Conservation (phyloP, 371 early-diverging fungal genomes). For the Coemansia sp. region DNA sequence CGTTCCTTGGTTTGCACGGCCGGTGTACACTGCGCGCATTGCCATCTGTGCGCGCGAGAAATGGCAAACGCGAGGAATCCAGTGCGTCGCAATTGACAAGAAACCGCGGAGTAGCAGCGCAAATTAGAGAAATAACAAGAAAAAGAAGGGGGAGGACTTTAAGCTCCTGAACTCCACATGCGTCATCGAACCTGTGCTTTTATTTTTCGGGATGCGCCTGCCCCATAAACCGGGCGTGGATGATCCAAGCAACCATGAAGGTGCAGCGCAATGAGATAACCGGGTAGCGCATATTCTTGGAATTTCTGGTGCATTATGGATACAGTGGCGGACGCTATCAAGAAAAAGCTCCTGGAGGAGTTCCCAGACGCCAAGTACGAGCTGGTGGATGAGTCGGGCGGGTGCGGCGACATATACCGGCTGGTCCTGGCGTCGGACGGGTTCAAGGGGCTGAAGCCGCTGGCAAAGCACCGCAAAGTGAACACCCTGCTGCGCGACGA, state of each 20-base stretch:
- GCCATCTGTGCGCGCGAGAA: slow-evolving; percentile 22
- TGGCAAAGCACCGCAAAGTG: slow-evolving; percentile 50
- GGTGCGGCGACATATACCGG: slow-evolving; percentile 47
- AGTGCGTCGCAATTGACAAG: not conserved
- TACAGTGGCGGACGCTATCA: not conserved
- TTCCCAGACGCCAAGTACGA: slow-evolving; percentile 10
- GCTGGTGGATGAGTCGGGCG: slow-evolving; percentile 37
- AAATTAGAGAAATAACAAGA: not conserved
- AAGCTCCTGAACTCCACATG: too few species aligned
- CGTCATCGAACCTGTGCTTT: too few species aligned
- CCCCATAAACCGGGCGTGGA: not conserved
- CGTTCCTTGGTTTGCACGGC: slow-evolving; percentile 41
- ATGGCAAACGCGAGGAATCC: not conserved
- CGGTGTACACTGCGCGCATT: slow-evolving; percentile 35
- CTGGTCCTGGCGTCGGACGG: slow-evolving; percentile 51
- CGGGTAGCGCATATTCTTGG: not conserved
- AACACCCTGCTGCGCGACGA: slow-evolving; percentile 53
- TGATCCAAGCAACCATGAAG: not conserved
- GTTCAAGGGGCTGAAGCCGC: slow-evolving; percentile 53
- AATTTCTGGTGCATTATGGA: not conserved
- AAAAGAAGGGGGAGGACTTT: not conserved
- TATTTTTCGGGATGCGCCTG: too few species aligned
- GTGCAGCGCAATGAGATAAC: not conserved
- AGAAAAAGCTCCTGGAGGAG: not conserved
- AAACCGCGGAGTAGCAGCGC: not conserved